Evolutionary conservation across 2,329 filamentous ascomycete species (phyloP).

Genomic region (Trichoderma semiorbis): DNA sequence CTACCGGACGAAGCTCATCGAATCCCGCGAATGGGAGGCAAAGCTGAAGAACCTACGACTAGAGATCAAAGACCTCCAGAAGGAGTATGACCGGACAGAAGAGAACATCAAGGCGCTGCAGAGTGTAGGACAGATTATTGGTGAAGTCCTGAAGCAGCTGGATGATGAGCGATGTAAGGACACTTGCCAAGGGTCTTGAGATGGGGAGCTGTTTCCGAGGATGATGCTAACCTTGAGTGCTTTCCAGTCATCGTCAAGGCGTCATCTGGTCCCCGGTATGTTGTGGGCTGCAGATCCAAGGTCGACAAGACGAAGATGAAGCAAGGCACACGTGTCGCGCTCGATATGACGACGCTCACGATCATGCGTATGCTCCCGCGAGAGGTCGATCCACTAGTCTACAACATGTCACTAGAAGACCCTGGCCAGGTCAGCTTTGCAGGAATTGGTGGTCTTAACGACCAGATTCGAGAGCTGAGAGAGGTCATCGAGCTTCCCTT

Average conservation of each 20-base stretch:
- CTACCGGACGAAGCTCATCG: constrained; percentile 79
- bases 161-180: constrained; percentile 94
- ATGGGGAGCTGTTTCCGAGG: background rate
- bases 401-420: constrained; percentile 99
- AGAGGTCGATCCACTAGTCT: constrained; percentile 96
- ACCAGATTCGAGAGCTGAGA: constrained; percentile 94
- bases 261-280: constrained; percentile 93
- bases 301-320: constrained; percentile 97
- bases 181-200: background rate
- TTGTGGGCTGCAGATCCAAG: constrained; percentile 96
- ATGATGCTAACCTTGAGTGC: constrained; percentile 14
- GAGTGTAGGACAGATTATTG: constrained; percentile 98
- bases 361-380: constrained; percentile 99
- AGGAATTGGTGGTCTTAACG: constrained; percentile 94
- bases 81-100: constrained; percentile 93
- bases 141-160: constrained; percentile 96
- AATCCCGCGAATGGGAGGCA: constrained; percentile 97
- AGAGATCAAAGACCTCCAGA: constrained; percentile 93
- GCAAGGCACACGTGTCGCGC: constrained; percentile 93
- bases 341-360: constrained; percentile 98
- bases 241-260: constrained; percentile 91
- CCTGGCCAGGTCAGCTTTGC: constrained; percentile 97
- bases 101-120: constrained; percentile 99
- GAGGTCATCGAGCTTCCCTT: constrained; percentile 97
- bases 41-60: constrained; percentile 92